Evolutionary conservation across 345 rosid genomes (phyloP).

Genomic region (Syzygium aromaticum): DNA sequence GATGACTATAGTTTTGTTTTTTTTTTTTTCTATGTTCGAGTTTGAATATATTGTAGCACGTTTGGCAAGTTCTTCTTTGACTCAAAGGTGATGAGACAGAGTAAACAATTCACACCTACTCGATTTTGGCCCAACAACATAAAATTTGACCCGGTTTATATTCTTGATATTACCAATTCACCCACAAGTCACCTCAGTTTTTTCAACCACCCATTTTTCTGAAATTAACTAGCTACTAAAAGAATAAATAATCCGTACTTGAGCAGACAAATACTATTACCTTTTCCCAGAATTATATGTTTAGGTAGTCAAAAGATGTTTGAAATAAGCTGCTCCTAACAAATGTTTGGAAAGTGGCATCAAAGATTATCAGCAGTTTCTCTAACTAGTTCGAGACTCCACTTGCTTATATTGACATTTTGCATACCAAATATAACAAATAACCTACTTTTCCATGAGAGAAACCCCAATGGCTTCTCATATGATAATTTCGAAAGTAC

Average conservation of each 20-base stretch:
- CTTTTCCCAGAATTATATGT: background rate
- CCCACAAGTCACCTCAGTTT: background rate
- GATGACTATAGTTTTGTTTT: background rate
- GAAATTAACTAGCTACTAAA: background rate
- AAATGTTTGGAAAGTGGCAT: too few relatives aligned
- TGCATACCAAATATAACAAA: background rate
- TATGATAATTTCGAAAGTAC: background rate
- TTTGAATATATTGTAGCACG: background rate
- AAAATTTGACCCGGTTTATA: background rate
- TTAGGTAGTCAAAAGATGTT: too few relatives aligned
- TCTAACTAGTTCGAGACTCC: background rate
- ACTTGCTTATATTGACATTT: background rate
- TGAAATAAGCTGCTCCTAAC: too few relatives aligned
- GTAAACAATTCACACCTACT: background rate
- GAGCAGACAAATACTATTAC: background rate
- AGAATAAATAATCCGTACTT: background rate
- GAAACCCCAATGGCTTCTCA: background rate
- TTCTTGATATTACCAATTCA: background rate
- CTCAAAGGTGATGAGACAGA: background rate
- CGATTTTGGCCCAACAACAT: background rate
- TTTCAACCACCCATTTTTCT: background rate
- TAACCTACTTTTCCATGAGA: background rate
- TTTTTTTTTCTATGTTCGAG: background rate
- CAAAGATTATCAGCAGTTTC: background rate
- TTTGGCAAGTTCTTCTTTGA: background rate